Conservation (phyloP, 768 basidiomycete species). For the Suillus occidentalis region DNA sequence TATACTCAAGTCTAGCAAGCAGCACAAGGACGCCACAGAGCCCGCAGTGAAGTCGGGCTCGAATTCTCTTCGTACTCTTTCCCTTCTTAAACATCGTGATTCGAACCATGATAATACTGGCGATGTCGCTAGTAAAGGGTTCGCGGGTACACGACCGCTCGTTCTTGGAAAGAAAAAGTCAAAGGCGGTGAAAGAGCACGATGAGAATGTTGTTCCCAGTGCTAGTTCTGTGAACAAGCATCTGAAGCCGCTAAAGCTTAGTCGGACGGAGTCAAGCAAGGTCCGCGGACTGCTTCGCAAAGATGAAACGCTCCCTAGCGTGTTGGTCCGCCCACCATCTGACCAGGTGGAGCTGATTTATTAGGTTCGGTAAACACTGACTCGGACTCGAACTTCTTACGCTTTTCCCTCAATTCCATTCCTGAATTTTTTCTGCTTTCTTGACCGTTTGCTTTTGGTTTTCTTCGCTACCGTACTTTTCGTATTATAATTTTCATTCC, state of each 20-base stretch:
- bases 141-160: constrained; percentile 52
- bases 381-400: not conserved
- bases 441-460: constrained; percentile 8
- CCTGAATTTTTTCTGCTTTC: not conserved
- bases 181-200: constrained; percentile 31
- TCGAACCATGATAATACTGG: constrained; percentile 32
- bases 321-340: constrained; percentile 64
- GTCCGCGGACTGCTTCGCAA: constrained; percentile 56
- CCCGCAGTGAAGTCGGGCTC: constrained; percentile 35
- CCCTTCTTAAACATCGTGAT: constrained; percentile 62
- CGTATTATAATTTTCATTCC: not conserved
- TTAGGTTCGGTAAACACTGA: constrained; percentile 36
- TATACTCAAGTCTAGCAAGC: constrained; percentile 51
- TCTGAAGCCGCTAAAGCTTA: constrained; percentile 60
- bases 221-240: constrained; percentile 42
- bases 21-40: constrained; percentile 36
- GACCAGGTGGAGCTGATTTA: constrained; percentile 46
- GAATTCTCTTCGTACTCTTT: constrained; percentile 55
- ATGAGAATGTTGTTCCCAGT: constrained; percentile 37
- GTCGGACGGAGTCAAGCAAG: constrained; percentile 63
- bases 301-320: constrained; percentile 56
- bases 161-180: constrained; percentile 54
- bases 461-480: not conserved
- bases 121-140: constrained; percentile 14
- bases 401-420: not conserved